phyloP scores from a whole-genome alignment of 192 early-diverging fungal genomes.

The Piromyces finnis region DNA sequence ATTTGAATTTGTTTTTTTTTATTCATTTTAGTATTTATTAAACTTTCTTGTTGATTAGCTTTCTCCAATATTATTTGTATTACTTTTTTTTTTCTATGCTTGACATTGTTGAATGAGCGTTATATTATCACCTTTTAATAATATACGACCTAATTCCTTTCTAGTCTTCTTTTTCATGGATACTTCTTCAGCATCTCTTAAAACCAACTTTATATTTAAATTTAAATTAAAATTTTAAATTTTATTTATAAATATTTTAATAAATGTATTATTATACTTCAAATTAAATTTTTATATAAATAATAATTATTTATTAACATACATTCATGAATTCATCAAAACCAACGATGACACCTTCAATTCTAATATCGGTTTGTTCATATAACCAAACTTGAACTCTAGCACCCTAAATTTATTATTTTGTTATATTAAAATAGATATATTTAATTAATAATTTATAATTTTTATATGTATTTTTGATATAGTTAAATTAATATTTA shows the following conservation, averaged over 20 bases:
- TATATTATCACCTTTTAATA: slow-evolving; percentile 6
- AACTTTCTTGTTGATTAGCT: too few relatives aligned
- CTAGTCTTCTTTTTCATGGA: background rate
- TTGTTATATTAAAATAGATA: background rate
- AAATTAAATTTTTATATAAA: too few relatives aligned
- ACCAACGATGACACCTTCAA: slow-evolving; percentile 1
- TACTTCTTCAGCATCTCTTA: slow-evolving; percentile 4
- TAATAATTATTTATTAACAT: background rate
- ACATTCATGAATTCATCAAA: slow-evolving; percentile 5
- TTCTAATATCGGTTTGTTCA: slow-evolving; percentile 2
- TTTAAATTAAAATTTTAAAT: background rate
- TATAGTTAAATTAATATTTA: background rate
- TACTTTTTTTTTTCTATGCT: background rate
- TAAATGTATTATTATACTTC: too few relatives aligned
- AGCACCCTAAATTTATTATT: background rate
- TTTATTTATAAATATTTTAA: too few relatives aligned
- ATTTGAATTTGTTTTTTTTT: too few relatives aligned
- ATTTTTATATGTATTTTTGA: background rate
- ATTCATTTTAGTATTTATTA: too few relatives aligned
- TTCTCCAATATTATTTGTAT: too few relatives aligned
- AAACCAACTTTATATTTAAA: background rate
- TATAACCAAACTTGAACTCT: slow-evolving; percentile 1
- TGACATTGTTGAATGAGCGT: slow-evolving; percentile 3
- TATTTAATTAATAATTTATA: background rate
- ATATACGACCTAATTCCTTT: slow-evolving; percentile 2